A percentile compares a stretch with the other conserved stretches of the same genome.
These are phyloP conservation scores for Tetratostichococcus sp. DNA, from an alignment of 139 green algal species.

Conservation along the genomic window DNA sequence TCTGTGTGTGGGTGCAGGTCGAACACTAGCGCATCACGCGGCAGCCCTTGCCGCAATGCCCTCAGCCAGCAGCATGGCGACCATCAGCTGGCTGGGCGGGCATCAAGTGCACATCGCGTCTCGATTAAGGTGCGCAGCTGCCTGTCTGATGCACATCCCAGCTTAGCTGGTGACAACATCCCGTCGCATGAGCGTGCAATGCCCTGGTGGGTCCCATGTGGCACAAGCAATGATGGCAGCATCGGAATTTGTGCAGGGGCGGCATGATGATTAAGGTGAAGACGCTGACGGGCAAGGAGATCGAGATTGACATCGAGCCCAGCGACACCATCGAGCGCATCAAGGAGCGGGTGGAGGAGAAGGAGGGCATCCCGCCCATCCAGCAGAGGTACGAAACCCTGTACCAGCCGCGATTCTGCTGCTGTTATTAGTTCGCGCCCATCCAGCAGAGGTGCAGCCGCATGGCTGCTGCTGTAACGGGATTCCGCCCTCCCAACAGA, in stretches of 20 bases:
- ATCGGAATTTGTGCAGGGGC: no score
- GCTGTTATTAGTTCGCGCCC: background rate
- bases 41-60: no score
- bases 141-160: no score
- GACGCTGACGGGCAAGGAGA: slow-evolving; percentile 99
- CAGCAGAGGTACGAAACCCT: slow-evolving; percentile 81
- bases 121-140: background rate
- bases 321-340: slow-evolving; percentile 96
- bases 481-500: no score
- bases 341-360: slow-evolving; percentile 99
- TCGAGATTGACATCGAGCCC: slow-evolving; percentile 99
- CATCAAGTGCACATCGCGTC: background rate
- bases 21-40: no score
- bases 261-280: slow-evolving; percentile 93
- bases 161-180: no score
- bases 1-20: no score
- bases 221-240: no score
- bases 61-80: background rate
- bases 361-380: slow-evolving; percentile 98
- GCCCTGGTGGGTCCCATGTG: background rate
- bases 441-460: no score
- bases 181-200: no score
- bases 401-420: background rate
- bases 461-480: no score
- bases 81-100: background rate